Percentiles rank a stretch among this genome's conserved stretches.
Evolutionary conservation across 768 basidiomycete genomes (phyloP).

Genomic region (Suillus alpinus): DNA sequence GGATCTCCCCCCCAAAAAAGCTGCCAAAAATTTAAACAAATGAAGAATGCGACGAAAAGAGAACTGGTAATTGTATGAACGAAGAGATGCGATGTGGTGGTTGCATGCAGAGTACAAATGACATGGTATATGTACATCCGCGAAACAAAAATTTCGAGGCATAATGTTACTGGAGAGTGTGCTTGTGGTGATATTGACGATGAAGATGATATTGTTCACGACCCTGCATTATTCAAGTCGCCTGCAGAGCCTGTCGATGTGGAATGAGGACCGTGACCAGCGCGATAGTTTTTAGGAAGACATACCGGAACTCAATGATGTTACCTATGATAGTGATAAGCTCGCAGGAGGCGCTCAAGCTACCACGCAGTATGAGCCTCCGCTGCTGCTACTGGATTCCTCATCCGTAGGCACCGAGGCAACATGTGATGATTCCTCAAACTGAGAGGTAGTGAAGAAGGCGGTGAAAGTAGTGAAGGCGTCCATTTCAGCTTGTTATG

Average conservation of each 20-base stretch:
- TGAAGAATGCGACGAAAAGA: neutral
- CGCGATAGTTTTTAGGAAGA: neutral
- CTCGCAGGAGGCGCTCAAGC: too few species aligned
- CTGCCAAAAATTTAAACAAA: neutral
- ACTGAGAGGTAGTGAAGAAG: too few species aligned
- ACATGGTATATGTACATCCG: too few species aligned
- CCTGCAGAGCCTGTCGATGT: neutral
- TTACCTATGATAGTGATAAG: too few species aligned
- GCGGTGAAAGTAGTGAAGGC: too few species aligned
- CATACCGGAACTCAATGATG: too few species aligned
- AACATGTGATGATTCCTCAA: too few species aligned
- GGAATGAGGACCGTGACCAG: neutral
- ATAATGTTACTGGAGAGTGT: too few species aligned
- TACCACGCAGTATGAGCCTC: conserved; percentile 9
- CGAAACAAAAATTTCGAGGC: too few species aligned
- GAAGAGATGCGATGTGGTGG: conserved; percentile 7
- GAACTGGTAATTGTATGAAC: conserved; percentile 1
- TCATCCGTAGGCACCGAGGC: too few species aligned
- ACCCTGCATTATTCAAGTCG: neutral
- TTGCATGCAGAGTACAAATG: conserved; percentile 4
- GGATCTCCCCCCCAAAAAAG: neutral
- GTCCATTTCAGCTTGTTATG: too few species aligned
- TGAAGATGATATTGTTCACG: neutral
- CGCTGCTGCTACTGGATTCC: too few species aligned
- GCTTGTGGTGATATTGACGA: neutral